phyloP scores from a whole-genome alignment of 495 filamentous ascomycete genomes.

The Terfezia boudieri region DNA sequence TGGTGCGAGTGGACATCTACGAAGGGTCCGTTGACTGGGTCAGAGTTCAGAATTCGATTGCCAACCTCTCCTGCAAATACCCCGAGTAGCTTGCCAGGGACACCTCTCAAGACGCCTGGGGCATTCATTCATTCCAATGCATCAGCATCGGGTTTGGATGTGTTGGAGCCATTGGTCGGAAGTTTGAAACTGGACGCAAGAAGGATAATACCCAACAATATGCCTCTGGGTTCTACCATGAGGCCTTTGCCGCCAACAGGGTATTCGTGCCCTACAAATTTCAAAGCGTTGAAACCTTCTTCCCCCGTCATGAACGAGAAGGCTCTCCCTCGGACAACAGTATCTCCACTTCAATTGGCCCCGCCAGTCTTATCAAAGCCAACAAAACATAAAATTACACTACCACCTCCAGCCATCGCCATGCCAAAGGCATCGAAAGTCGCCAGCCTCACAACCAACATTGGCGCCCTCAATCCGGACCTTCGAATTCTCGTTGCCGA shows the following conservation, averaged over 20 bases:
- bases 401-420: not conserved
- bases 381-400: not conserved
- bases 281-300: not conserved
- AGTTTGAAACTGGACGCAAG: not conserved
- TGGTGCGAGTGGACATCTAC: conserved; percentile 46
- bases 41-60: conserved; percentile 54
- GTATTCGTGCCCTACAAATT: not conserved
- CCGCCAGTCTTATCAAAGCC: not conserved
- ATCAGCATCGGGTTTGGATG: not conserved
- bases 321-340: not conserved
- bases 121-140: conserved; percentile 10
- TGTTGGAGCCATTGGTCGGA: not conserved
- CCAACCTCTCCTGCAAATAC: conserved; percentile 34
- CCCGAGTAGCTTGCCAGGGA: conserved; percentile 20
- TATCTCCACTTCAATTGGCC: not conserved
- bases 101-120: conserved; percentile 11
- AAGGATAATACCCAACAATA: not conserved
- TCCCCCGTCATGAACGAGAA: not conserved
- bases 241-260: not conserved
- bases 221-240: not conserved
- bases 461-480: conserved; percentile 21
- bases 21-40: conserved; percentile 34
- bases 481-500: conserved; percentile 55
- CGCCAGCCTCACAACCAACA: conserved; percentile 28
- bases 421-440: conserved; percentile 14